Conservation (phyloP, 768 basidiomycete species). For the Tylopilus rubrobrunneus region DNA sequence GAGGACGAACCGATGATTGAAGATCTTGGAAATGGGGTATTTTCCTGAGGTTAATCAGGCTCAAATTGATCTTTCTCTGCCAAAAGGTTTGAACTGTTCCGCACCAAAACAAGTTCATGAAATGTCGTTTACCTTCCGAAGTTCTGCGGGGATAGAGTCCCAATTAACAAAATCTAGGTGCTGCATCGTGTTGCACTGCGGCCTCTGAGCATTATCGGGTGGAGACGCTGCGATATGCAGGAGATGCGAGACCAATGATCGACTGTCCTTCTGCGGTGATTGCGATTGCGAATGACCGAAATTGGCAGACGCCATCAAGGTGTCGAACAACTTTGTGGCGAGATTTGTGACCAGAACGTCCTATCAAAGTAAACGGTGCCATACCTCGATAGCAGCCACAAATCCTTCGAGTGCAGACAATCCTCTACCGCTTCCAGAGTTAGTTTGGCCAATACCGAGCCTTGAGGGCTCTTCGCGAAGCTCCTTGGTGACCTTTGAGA, state of each 20-base stretch:
- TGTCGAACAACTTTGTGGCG: conserved; percentile 40
- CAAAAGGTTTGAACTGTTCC: not conserved
- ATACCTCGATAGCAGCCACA: conserved; percentile 66
- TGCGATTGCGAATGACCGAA: conserved; percentile 14
- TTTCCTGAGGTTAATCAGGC: conserved; percentile 44
- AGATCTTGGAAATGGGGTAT: conserved; percentile 50
- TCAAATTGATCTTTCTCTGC: conserved; percentile 60
- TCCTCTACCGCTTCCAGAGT: conserved; percentile 44
- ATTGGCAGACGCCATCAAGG: conserved; percentile 24
- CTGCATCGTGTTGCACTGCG: conserved; percentile 49
- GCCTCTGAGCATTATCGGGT: conserved; percentile 52
- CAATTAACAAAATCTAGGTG: conserved; percentile 51
- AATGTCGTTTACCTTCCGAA: conserved; percentile 49
- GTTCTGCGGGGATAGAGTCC: conserved; percentile 56
- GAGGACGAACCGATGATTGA: conserved; percentile 42
- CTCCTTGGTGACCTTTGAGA: conserved; percentile 37
- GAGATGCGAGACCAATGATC: conserved; percentile 41
- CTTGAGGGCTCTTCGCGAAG: conserved; percentile 44
- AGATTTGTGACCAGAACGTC: conserved; percentile 11
- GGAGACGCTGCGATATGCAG: conserved; percentile 58
- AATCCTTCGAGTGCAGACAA: conserved; percentile 71
- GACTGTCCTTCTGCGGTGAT: conserved; percentile 26
- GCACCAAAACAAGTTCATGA: not conserved
- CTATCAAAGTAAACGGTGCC: conserved; percentile 1
- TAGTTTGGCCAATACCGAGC: conserved; percentile 57